A percentile compares a stretch with the other conserved stretches of the same genome.
These are phyloP conservation scores for Pichia sp. DNA, from an alignment of 1,139 yeast genomes.

Conservation along the genomic window DNA sequence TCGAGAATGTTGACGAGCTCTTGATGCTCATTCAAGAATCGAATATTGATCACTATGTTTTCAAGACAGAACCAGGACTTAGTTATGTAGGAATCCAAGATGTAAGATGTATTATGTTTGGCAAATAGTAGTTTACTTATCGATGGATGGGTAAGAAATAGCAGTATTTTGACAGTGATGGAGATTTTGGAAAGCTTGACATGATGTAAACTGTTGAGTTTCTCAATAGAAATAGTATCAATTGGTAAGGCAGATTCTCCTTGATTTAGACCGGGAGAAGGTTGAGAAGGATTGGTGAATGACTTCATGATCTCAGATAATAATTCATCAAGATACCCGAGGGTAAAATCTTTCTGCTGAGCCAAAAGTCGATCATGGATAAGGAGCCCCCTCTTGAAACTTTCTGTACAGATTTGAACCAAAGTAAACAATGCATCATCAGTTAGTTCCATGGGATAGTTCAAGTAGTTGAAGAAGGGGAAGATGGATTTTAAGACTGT, in stretches of 20 bases:
- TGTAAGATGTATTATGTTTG: conserved; percentile 16
- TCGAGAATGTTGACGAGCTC: conserved; percentile 15
- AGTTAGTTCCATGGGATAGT: conserved; percentile 13
- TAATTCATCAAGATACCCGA: conserved; percentile 16
- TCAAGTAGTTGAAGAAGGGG: conserved; percentile 20
- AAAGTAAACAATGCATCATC: conserved; percentile 8
- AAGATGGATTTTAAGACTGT: conserved; percentile 16
- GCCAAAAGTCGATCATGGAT: conserved; percentile 6
- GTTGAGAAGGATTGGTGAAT: conserved; percentile 13
- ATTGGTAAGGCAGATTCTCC: no score
- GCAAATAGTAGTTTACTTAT: conserved; percentile 15
- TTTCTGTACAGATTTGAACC: conserved; percentile 2
- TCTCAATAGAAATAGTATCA: conserved; percentile 3
- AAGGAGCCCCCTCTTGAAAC: conserved; percentile 5
- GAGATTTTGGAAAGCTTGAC: conserved; percentile 23
- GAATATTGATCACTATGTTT: conserved; percentile 22
- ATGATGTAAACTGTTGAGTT: conserved; percentile 9
- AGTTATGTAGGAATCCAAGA: conserved; percentile 21
- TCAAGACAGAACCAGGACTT: conserved; percentile 27
- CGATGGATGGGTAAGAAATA: conserved; percentile 21
- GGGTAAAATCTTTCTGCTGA: conserved; percentile 13
- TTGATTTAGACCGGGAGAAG: no score
- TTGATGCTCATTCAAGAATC: conserved; percentile 14
- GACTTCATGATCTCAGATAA: conserved; percentile 12
- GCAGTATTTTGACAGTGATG: conserved; percentile 20